Base-by-base conservation (phyloP, 176 grass and related monocot genomes). In the Chrysopogon serrulatus region DNA sequence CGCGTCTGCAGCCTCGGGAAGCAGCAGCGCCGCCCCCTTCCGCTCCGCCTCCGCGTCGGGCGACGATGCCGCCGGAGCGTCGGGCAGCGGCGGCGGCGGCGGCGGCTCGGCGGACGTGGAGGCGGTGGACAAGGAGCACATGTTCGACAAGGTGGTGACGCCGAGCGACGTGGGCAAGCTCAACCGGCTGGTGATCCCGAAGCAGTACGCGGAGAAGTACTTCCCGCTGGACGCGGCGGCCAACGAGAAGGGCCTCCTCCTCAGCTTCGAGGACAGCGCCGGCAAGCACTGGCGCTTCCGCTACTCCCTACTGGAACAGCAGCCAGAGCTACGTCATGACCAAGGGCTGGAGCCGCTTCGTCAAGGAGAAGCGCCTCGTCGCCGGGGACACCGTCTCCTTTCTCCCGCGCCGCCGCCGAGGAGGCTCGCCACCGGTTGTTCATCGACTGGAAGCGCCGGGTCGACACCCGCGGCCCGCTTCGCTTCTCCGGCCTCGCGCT, bases 311-410 rank as follows among this genome's bases (percentile, higher is more conserved):
- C 86, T 99, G 97, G 97, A 99, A 99, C 86, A 99, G 97, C 86
- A 99, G 97, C 79, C 97, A 99, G 93, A 99, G 97, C 88, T 99
- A 99, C 83, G 97, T 99, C 60, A 99, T 99, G 97, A 99, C 97
- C 80, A 99, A 99, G 31, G 97, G 97, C 0, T 99, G 97, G 97
- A 99, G 97, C 88, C 93, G 97, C 8, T 99, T 99, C 78, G 97
- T 99, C 77, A 99, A 99, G 91, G 97, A 99, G 88, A 99, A 99
- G 86, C 85, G 93, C 40, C 89, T 99, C 17, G 91, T 92, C 74
- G 91, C 97, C 6, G 97, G 97, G 3, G 97, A 99, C 78, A 94
- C 94, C 24, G 90, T 99, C 86, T 96, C 93, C 27, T 99, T 99
- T 99, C 87, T 94, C 93, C 30, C 94, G 97, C 44, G 97, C 84